Conservation (phyloP, 768 basidiomycete genomes). For the Cyclocybe aegerita region DNA sequence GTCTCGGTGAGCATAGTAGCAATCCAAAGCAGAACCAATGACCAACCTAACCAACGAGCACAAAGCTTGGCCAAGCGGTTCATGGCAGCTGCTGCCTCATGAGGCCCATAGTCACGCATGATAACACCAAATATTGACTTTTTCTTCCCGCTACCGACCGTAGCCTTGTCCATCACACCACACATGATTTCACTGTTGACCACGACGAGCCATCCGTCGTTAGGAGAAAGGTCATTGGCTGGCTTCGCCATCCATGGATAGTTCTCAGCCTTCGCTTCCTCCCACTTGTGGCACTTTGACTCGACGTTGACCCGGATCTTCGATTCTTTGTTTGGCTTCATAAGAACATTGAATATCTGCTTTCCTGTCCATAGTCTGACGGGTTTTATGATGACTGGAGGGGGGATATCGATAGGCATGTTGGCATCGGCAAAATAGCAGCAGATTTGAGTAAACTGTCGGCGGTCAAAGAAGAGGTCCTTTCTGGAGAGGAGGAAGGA, state of each 20-base stretch:
- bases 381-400: conserved; percentile 93
- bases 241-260: conserved; percentile 63
- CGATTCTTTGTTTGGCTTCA: conserved; percentile 86
- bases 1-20: neutral
- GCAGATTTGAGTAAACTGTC: conserved; percentile 95
- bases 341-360: conserved; percentile 96
- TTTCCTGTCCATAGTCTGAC: conserved; percentile 96
- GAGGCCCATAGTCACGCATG: conserved; percentile 92
- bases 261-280: conserved; percentile 64
- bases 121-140: conserved; percentile 99
- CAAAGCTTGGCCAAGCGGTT: conserved; percentile 93
- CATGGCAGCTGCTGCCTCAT: conserved; percentile 95
- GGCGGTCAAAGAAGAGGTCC: conserved; percentile 90
- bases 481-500: conserved; percentile 92
- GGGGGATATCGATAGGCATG: conserved; percentile 92
- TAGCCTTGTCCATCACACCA: conserved; percentile 98
- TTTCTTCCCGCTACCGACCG: conserved; percentile 97
- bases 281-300: conserved; percentile 89
- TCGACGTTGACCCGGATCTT: conserved; percentile 93
- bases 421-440: conserved; percentile 92
- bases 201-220: conserved; percentile 97
- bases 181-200: conserved; percentile 99
- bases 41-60: conserved; percentile 86
- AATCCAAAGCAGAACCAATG: neutral
- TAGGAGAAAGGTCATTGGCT: conserved; percentile 86